Evolutionary conservation across 192 early-diverging fungal genomes (phyloP).

Genomic region (Mortierella alpina): DNA sequence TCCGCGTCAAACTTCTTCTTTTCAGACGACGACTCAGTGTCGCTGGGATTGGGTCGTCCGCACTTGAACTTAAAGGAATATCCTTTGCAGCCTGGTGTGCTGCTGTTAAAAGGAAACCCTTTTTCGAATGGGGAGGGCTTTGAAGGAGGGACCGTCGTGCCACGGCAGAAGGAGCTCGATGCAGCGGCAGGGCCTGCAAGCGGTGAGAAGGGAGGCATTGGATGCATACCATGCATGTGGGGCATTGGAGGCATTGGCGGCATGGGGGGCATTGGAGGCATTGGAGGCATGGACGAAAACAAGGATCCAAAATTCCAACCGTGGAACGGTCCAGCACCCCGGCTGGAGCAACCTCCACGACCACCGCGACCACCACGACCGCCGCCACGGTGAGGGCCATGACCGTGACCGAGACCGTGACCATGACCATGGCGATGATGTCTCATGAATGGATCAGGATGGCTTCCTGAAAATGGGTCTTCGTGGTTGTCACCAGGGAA

Average conservation of each 20-base stretch:
- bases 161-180: background rate
- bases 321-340: background rate
- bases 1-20: conserved; percentile 6
- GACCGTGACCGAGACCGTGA: conserved; percentile 16
- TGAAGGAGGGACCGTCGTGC: conserved; percentile 7
- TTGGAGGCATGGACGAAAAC: conserved; percentile 8
- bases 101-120: conserved; percentile 27
- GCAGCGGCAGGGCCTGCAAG: background rate
- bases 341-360: conserved; percentile 11
- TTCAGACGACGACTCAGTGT: conserved; percentile 21
- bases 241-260: conserved; percentile 22
- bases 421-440: conserved; percentile 2
- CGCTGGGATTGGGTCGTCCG: conserved; percentile 19
- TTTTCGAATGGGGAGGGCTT: conserved; percentile 27
- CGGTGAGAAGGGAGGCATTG: conserved; percentile 17
- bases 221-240: conserved; percentile 31
- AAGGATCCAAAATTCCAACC: background rate
- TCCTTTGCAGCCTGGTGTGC: conserved; percentile 22
- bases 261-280: conserved; percentile 16
- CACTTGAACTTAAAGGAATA: conserved; percentile 8
- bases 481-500: background rate
- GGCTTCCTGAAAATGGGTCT: conserved; percentile 23
- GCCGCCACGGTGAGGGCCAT: conserved; percentile 6
- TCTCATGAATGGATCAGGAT: conserved; percentile 1
- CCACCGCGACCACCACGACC: conserved; percentile 13